These are phyloP conservation scores for Termitomyces sp. DNA, from an alignment of 768 basidiomycete genomes.

Conservation along the genomic window DNA sequence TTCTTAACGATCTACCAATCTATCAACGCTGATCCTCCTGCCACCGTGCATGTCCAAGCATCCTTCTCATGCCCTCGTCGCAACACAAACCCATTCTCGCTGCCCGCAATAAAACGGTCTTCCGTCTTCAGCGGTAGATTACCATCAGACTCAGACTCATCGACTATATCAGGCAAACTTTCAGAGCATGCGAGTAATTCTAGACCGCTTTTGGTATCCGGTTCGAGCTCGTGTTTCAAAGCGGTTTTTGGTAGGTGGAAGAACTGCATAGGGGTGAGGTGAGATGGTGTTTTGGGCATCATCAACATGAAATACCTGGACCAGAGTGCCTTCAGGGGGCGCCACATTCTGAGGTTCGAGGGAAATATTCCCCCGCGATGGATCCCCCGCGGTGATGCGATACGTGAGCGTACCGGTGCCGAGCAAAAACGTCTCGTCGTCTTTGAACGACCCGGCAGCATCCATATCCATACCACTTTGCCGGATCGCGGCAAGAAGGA, in stretches of 20 bases:
- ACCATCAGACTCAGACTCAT: neutral
- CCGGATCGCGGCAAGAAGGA: slow-evolving; percentile 54
- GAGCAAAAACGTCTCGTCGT: slow-evolving; percentile 55
- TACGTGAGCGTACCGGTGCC: slow-evolving; percentile 45
- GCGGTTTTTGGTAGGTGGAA: slow-evolving; percentile 32
- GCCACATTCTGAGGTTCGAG: slow-evolving; percentile 46
- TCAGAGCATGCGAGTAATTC: slow-evolving; percentile 20
- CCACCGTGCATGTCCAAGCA: slow-evolving; percentile 39
- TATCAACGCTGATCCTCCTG: slow-evolving; percentile 29
- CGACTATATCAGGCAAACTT: slow-evolving; percentile 2
- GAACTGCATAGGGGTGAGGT: slow-evolving; percentile 27
- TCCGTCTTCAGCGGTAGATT: slow-evolving; percentile 18
- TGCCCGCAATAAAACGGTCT: slow-evolving; percentile 39
- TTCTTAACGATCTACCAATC: neutral
- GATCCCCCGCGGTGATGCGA: slow-evolving; percentile 68
- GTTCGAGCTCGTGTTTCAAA: neutral
- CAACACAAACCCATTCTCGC: slow-evolving; percentile 53
- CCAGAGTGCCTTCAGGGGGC: slow-evolving; percentile 43
- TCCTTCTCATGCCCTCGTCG: slow-evolving; percentile 18
- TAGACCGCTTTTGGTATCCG: slow-evolving; percentile 1
- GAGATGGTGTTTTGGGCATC: neutral
- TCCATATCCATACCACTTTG: slow-evolving; percentile 27
- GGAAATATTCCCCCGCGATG: slow-evolving; percentile 64
- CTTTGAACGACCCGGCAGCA: slow-evolving; percentile 36
- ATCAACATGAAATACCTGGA: slow-evolving; percentile 34